phyloP scores from a whole-genome alignment of 2,329 filamentous ascomycete species.

The Helotiales sp. region DNA sequence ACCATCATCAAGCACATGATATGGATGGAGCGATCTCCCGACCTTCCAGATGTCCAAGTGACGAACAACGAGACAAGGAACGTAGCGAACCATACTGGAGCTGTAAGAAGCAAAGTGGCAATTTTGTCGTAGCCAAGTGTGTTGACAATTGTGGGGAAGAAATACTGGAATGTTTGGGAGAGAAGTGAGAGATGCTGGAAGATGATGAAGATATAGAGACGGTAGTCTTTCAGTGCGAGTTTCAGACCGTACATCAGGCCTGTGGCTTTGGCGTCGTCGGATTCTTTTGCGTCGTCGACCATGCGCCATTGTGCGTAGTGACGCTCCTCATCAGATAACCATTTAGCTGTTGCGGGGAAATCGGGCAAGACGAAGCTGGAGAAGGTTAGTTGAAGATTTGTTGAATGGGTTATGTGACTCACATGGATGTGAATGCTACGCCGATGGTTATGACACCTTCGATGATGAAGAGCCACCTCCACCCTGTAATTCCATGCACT shows the following conservation, averaged over 20 bases:
- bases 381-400: background rate
- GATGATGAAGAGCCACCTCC: conserved; percentile 59
- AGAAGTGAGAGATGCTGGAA: conserved; percentile 58
- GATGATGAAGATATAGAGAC: conserved; percentile 56
- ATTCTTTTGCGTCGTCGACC: conserved; percentile 53
- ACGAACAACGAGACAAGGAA: conserved; percentile 59
- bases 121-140: conserved; percentile 62
- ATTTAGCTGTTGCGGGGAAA: conserved; percentile 57
- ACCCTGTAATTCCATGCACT: conserved; percentile 53
- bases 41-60: conserved; percentile 59
- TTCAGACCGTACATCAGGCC: conserved; percentile 52
- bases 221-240: conserved; percentile 54
- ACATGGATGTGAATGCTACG: conserved; percentile 32
- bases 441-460: conserved; percentile 51
- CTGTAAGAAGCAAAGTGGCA: conserved; percentile 61
- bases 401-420: conserved; percentile 6
- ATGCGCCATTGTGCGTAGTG: conserved; percentile 58
- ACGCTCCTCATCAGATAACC: conserved; percentile 57
- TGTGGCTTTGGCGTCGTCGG: conserved; percentile 48
- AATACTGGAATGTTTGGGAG: conserved; percentile 65
- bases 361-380: conserved; percentile 52
- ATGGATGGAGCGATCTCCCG: conserved; percentile 60
- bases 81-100: conserved; percentile 61
- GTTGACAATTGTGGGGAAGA: conserved; percentile 67
- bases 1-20: conserved; percentile 59